Base-by-base conservation (phyloP, 2,329 filamentous ascomycete genomes). In the Periconia sp. region DNA sequence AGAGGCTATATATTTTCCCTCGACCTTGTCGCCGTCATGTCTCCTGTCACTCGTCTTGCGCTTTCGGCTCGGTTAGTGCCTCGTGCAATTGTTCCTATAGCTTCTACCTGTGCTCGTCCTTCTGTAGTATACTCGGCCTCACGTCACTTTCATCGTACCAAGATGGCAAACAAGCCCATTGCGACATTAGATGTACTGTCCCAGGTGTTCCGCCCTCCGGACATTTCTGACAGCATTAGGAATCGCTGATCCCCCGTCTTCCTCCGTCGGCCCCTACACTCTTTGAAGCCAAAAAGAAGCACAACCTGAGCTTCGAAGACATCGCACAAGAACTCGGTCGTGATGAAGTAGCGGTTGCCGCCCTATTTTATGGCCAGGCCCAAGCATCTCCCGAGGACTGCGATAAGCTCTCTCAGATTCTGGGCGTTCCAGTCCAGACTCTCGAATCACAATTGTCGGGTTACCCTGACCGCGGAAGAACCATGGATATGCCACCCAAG, bases 321-420 rank as follows among this genome's bases (percentile, higher is more conserved):
- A 91, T 96, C 61, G 89, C 83, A 37, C 73, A 84, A 54, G 77
- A 84, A 21, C 79, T 96, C 41, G 85, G 84, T 50, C 87, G 91
- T 52, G 84, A 86, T 63, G 88, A 96, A 73, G 88, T 96, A 29
- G 89, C 89, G 28, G 83, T 88, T 3, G 92, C 92, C 2, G 91
- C 91, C 2, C 76, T 96, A 51, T 96, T 96, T 79, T 96, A 96
- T 69, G 92, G 92, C 21, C 89, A 94, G 69, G 84, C 87, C 5
- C 83, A 83, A 58, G 88, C 89, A 1, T 87, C 85, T 0, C 62
- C 80, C 0, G 86, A 88, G 50, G 89, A 94, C 56, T 78, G 83
- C 54, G 70, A 80, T 44, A 85, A 83, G 46, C 82, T 96, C 1
- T 81, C 87, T 1, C 61, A 78, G 28, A 68, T 89, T 17, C 80